These are phyloP conservation scores for Skeletonema costatum DNA, from an alignment of 108 stramenopile species.

Conservation along the genomic window DNA sequence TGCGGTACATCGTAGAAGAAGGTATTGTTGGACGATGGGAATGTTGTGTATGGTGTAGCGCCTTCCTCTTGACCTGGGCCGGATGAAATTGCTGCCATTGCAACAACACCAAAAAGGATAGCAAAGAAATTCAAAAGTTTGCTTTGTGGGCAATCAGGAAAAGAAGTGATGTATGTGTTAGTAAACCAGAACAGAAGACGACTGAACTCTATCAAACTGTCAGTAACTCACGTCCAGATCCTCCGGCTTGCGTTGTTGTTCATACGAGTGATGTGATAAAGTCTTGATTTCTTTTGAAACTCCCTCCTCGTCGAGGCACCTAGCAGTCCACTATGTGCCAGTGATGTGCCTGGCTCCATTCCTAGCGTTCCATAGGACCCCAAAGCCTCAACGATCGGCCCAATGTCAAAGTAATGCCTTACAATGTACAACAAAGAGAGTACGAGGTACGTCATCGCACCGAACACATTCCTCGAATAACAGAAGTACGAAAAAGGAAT, in stretches of 20 bases:
- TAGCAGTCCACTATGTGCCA: neutral
- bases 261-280: neutral
- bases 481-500: conserved; percentile 11
- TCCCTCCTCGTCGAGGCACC: neutral
- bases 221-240: neutral
- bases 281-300: neutral
- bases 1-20: neutral
- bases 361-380: neutral
- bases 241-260: neutral
- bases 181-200: neutral
- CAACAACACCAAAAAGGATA: neutral
- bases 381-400: conserved; percentile 3
- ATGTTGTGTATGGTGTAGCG: neutral
- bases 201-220: neutral
- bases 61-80: neutral
- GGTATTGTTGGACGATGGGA: neutral
- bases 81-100: neutral
- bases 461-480: conserved; percentile 15
- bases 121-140: neutral
- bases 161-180: neutral
- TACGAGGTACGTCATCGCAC: conserved; percentile 19
- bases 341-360: neutral
- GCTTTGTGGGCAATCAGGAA: neutral
- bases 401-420: conserved; percentile 5
- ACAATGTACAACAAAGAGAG: conserved; percentile 5